phyloP scores from a whole-genome alignment of 2,329 filamentous ascomycete genomes.

The Penicillium sp. region DNA sequence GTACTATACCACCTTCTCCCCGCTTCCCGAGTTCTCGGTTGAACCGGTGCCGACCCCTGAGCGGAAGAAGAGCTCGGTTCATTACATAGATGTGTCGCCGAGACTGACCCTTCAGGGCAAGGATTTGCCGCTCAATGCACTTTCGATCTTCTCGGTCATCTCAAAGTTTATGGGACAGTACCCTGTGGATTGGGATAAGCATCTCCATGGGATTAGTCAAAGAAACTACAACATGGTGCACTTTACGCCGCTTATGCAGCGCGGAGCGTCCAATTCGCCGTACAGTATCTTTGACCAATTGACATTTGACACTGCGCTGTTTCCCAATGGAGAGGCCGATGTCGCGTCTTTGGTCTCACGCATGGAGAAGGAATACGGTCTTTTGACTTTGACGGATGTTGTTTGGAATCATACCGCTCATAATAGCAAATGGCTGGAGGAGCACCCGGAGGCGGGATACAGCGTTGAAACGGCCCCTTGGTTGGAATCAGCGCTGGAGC shows the following conservation, averaged over 20 bases:
- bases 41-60: slow-evolving; percentile 46
- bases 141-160: slow-evolving; percentile 88
- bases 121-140: slow-evolving; percentile 72
- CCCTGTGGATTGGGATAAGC: slow-evolving; percentile 81
- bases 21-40: slow-evolving; percentile 70
- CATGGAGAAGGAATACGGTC: slow-evolving; percentile 76
- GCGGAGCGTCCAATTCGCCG: slow-evolving; percentile 87
- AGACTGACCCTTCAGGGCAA: slow-evolving; percentile 66
- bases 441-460: slow-evolving; percentile 93
- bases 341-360: slow-evolving; percentile 68
- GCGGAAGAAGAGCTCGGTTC: slow-evolving; percentile 64
- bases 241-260: slow-evolving; percentile 86
- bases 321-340: slow-evolving; percentile 79
- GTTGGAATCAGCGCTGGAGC: slow-evolving; percentile 60
- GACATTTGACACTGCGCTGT: slow-evolving; percentile 72
- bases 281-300: slow-evolving; percentile 96
- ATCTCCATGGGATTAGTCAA: slow-evolving; percentile 78
- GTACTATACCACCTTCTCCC: slow-evolving; percentile 88
- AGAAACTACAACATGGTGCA: slow-evolving; percentile 99
- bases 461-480: slow-evolving; percentile 83
- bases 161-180: slow-evolving; percentile 98
- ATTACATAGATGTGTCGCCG: slow-evolving; percentile 93
- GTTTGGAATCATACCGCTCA: slow-evolving; percentile 97
- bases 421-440: slow-evolving; percentile 88
- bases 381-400: slow-evolving; percentile 88